Base-by-base conservation (phyloP, 345 rosid species). In the Iberis pinnata region DNA sequence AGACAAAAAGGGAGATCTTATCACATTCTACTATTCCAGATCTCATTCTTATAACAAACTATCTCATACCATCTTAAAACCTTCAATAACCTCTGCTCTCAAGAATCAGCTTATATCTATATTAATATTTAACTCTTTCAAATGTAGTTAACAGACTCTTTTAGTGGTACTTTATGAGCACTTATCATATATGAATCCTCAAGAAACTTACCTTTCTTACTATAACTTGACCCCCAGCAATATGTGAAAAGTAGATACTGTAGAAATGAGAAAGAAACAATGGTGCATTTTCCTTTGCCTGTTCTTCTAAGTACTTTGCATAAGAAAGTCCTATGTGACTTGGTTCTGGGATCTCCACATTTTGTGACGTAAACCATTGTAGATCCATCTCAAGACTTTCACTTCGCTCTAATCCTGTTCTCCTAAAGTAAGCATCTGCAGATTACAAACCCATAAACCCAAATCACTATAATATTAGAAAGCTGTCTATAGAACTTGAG, bases 221-320 rank as follows among this genome's bases (percentile, higher is more conserved):
- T 2, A 90, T 79, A 63, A 82, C 96, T 67, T 81, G 88, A 67
- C 96, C 89, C 18, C 89, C 96, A 9, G 86, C 88, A 60, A 84
- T 76, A 54, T 90, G 98, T 0, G 96, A 82, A 63, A 90, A 90
- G 67, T 87, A 87, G 52, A 90, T 79, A 60, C 72, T 90, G 78
- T 87, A 90, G 73, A 80, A 87, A 78, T 90, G 95, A 70, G 78
- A 68, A 18, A 90, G 79, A 71, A 87, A 87, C 73, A 78, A 58
- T 3, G 96, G 87, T 37, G 95, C 82, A 63, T 74, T 87, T 70
- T 54, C 72, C 57, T 69, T 74, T 8, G 92, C 92, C 52, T 78
- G 73, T 70, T 78, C 82, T 73, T 79, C 81, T 73, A 90, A 74
- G 51, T 87, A 82, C 54, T 73, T 49, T 51, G 79, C 80, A 63